Percentiles rank a stretch among this genome's conserved stretches.
Conservation (phyloP, 1,139 yeast species). For the Zygotorulaspora mrakii region DNA sequence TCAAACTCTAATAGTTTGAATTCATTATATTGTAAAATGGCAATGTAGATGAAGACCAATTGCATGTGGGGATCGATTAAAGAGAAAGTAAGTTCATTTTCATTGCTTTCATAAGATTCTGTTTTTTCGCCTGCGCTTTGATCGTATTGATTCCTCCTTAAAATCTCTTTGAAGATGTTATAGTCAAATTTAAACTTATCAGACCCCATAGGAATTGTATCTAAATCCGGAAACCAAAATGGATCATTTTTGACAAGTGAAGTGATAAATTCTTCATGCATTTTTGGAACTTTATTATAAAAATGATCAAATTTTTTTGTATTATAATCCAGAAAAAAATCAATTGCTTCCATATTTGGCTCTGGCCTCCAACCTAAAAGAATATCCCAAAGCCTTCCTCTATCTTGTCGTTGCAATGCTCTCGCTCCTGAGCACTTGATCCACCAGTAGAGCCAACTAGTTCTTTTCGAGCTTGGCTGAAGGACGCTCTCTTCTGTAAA, state of each 20-base stretch:
- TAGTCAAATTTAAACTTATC: conserved; percentile 28
- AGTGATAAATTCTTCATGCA: conserved; percentile 16
- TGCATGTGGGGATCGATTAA: conserved; percentile 74
- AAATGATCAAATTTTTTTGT: conserved; percentile 33
- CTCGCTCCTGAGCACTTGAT: conserved; percentile 87
- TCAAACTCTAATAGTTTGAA: conserved; percentile 78
- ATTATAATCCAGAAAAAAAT: conserved; percentile 39
- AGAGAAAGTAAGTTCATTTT: conserved; percentile 52
- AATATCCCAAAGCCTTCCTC: conserved; percentile 88
- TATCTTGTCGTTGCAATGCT: conserved; percentile 74
- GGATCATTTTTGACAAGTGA: conserved; percentile 30
- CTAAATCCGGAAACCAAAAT: conserved; percentile 39
- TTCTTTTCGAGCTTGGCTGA: conserved; percentile 55
- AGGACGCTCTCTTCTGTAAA: conserved; percentile 77
- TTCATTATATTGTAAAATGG: conserved; percentile 77
- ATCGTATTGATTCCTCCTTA: conserved; percentile 29
- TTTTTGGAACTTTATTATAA: conserved; percentile 22
- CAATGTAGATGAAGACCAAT: conserved; percentile 69
- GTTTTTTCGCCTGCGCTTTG: conserved; percentile 7
- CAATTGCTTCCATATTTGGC: conserved; percentile 32
- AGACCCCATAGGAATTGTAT: conserved; percentile 30
- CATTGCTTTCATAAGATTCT: conserved; percentile 10
- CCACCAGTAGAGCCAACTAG: conserved; percentile 96
- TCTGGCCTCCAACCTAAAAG: conserved; percentile 71
- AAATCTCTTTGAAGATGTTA: conserved; percentile 31